These are phyloP conservation scores for Neonectria sp. DNA, from an alignment of 2,329 filamentous ascomycete species.

Conservation along the genomic window DNA sequence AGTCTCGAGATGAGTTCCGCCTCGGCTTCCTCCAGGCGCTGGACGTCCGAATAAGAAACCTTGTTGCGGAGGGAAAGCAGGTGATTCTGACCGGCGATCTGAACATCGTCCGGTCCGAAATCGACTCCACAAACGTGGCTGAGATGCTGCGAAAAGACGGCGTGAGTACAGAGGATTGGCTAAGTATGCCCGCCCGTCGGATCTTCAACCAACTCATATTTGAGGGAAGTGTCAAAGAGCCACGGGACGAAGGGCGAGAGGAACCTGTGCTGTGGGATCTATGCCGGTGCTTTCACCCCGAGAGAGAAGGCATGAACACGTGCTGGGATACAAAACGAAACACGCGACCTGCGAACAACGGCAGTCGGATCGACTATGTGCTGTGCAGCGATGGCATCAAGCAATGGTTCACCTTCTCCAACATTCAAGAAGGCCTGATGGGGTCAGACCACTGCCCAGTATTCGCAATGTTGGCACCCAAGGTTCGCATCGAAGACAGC, in stretches of 20 bases:
- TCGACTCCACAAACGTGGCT: constrained; percentile 82
- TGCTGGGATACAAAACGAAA: constrained; percentile 98
- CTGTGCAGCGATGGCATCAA: constrained; percentile 86
- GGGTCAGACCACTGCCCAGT: constrained; percentile 98
- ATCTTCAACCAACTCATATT: constrained; percentile 90
- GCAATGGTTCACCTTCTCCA: constrained; percentile 82
- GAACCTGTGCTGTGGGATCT: constrained; percentile 85
- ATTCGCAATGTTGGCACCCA: constrained; percentile 80
- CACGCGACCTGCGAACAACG: constrained; percentile 94
- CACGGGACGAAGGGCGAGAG: constrained; percentile 79
- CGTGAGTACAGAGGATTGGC: constrained; percentile 79
- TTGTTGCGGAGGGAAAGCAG: constrained; percentile 84
- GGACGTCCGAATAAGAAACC: constrained; percentile 87
- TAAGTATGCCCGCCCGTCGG: constrained; percentile 79
- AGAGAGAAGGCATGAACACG: constrained; percentile 92
- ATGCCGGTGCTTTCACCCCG: constrained; percentile 84
- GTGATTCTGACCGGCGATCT: constrained; percentile 91
- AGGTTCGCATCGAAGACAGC: constrained; percentile 65
- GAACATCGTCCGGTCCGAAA: constrained; percentile 79
- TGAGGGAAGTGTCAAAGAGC: constrained; percentile 77
- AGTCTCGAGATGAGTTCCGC: constrained; percentile 86
- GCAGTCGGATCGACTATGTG: constrained; percentile 93
- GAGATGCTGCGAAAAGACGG: constrained; percentile 81
- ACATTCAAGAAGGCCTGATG: constrained; percentile 95
- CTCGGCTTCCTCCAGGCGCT: constrained; percentile 84